These are phyloP conservation scores for Paramyrothecium sp. DNA, from an alignment of 2,329 filamentous ascomycete genomes.

Conservation along the genomic window DNA sequence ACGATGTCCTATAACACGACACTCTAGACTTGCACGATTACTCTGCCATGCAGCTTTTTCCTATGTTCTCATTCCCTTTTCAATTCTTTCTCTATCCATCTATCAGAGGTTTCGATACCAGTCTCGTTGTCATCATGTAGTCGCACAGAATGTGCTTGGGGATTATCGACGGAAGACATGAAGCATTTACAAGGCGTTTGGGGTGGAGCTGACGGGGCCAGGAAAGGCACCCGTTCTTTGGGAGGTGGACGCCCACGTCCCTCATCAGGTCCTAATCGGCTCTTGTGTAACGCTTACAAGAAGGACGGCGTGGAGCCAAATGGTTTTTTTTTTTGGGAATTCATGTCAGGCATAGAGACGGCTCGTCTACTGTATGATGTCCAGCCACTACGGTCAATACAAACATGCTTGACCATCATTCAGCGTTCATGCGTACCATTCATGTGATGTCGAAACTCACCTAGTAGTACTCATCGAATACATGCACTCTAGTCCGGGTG, in stretches of 20 bases:
- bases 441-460: too few relatives aligned
- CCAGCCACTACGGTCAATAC: not conserved
- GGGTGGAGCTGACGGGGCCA: slow-evolving; percentile 13
- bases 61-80: slow-evolving; percentile 12
- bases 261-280: not conserved
- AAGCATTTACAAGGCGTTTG: slow-evolving; percentile 30
- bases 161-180: slow-evolving; percentile 21
- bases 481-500: too few relatives aligned
- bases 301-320: not conserved
- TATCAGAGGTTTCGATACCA: not conserved
- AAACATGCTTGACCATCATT: too few relatives aligned
- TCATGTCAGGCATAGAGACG: not conserved
- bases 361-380: not conserved
- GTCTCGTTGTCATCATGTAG: slow-evolving; percentile 8
- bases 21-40: slow-evolving; percentile 2
- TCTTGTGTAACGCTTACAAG: not conserved
- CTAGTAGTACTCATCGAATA: too few relatives aligned
- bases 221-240: slow-evolving; percentile 13
- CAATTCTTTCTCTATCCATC: slow-evolving; percentile 2
- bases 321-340: not conserved
- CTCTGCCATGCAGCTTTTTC: slow-evolving; percentile 6
- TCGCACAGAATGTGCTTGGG: slow-evolving; percentile 12
- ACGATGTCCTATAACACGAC: slow-evolving; percentile 19
- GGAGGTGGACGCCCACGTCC: slow-evolving; percentile 16
- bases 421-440: too few relatives aligned